phyloP scores from a whole-genome alignment of 305 asterid species.

The Fraxinus greggii region DNA sequence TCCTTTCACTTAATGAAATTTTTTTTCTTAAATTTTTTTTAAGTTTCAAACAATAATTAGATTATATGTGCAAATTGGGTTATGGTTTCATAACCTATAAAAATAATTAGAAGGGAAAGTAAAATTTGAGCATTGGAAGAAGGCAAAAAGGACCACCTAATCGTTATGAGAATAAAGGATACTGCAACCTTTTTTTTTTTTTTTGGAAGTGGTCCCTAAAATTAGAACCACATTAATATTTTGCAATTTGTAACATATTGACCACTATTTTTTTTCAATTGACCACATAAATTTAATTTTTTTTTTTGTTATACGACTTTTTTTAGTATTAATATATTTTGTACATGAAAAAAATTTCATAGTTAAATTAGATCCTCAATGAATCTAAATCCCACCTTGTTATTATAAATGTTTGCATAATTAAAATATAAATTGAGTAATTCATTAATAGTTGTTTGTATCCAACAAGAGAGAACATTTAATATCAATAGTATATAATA shows the following conservation, averaged over 20 bases:
- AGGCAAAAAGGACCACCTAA: conserved; percentile 46
- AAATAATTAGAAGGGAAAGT: neutral
- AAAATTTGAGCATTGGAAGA: neutral
- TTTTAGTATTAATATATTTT: too few relatives aligned
- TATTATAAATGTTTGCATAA: neutral
- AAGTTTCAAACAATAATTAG: too few relatives aligned
- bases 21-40: too few relatives aligned
- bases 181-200: conserved; percentile 27
- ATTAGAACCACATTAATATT: conserved; percentile 7
- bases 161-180: conserved; percentile 40
- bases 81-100: neutral
- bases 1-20: too few relatives aligned
- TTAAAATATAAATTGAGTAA: neutral
- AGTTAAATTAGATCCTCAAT: too few relatives aligned
- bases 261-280: neutral
- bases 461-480: neutral
- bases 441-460: neutral
- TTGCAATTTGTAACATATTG: neutral
- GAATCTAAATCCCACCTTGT: neutral
- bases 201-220: conserved; percentile 42
- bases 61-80: neutral
- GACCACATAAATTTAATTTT: too few relatives aligned
- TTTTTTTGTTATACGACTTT: too few relatives aligned
- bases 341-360: too few relatives aligned
- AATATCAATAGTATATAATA: too few relatives aligned